phyloP scores from a whole-genome alignment of 139 green algal genomes.

The Coccomyxa sp. region DNA sequence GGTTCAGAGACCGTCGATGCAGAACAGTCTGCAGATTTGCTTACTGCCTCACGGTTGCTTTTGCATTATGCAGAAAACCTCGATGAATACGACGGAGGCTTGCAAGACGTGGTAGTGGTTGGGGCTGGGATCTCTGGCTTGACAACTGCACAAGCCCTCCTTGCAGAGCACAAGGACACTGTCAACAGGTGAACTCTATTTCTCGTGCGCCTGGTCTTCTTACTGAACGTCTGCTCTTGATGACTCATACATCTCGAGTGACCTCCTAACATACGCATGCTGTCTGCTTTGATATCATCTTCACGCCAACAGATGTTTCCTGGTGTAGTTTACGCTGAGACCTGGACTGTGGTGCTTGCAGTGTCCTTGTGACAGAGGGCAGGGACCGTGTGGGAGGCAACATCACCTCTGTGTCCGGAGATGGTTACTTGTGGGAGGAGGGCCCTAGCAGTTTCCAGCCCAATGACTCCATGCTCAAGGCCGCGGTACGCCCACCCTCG shows the following conservation, averaged over 20 bases:
- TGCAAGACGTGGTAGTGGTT: constrained; percentile 17
- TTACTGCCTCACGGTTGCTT: no score
- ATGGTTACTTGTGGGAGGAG: constrained; percentile 97
- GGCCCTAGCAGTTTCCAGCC: constrained; percentile 98
- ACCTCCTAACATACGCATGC: background rate
- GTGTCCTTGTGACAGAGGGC: constrained; percentile 90
- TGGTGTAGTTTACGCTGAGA: no score
- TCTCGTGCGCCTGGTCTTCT: no score
- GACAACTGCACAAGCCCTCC: constrained; percentile 50
- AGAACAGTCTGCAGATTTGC: no score
- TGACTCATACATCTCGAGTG: background rate
- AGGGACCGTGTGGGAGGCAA: constrained; percentile 96
- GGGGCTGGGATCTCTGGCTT: constrained; percentile 25
- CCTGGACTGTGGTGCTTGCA: background rate
- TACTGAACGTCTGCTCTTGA: background rate
- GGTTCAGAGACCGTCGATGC: no score
- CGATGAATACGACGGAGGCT: background rate
- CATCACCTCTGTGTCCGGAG: constrained; percentile 78
- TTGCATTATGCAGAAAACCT: background rate
- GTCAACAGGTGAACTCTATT: background rate
- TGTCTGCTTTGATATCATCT: background rate
- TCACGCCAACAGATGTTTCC: background rate
- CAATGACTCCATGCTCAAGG: constrained; percentile 89
- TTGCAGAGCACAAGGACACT: constrained; percentile 45
- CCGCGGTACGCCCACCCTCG: constrained; percentile 54